Conservation (phyloP, 345 rosid genomes). For the Acer saccharum region DNA sequence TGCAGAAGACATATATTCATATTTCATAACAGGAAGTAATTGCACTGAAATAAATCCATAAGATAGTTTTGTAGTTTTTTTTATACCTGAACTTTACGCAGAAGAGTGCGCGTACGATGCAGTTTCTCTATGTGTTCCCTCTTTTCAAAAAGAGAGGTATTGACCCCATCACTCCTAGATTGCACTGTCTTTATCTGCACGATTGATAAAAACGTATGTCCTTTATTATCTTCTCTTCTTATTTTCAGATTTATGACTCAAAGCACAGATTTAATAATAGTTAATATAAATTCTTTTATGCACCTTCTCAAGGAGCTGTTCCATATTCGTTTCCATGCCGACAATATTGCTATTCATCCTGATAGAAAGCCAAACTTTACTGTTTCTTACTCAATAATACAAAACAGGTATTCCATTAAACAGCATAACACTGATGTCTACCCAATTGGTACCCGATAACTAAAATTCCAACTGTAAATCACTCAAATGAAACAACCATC, state of each 20-base stretch:
- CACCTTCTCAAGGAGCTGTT: slow-evolving; percentile 91
- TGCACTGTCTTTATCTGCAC: slow-evolving; percentile 93
- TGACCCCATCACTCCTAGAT: slow-evolving; percentile 96
- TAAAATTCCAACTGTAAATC: background rate
- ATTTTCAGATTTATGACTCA: slow-evolving; percentile 2
- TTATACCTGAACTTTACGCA: slow-evolving; percentile 95
- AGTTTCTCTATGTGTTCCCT: slow-evolving; percentile 97
- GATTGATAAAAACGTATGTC: slow-evolving; percentile 13
- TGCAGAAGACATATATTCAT: too few relatives aligned
- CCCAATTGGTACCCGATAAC: background rate
- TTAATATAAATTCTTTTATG: slow-evolving; percentile 6
- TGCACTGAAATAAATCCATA: slow-evolving; percentile 3
- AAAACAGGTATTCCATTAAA: background rate
- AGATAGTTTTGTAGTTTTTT: background rate
- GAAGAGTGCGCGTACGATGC: slow-evolving; percentile 92
- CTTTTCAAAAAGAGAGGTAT: slow-evolving; percentile 87
- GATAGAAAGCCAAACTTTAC: slow-evolving; percentile 29
- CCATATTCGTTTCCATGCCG: slow-evolving; percentile 98
- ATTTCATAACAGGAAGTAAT: background rate
- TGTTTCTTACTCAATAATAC: background rate
- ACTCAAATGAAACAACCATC: background rate
- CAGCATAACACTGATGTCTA: background rate
- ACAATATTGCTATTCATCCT: slow-evolving; percentile 98
- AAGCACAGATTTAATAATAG: background rate
- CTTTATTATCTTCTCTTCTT: background rate